A percentile compares a stretch with the other conserved stretches of the same genome.
Conservation (phyloP, 225 moss, liverwort and hornwort species). For the Bryum argenteum region DNA sequence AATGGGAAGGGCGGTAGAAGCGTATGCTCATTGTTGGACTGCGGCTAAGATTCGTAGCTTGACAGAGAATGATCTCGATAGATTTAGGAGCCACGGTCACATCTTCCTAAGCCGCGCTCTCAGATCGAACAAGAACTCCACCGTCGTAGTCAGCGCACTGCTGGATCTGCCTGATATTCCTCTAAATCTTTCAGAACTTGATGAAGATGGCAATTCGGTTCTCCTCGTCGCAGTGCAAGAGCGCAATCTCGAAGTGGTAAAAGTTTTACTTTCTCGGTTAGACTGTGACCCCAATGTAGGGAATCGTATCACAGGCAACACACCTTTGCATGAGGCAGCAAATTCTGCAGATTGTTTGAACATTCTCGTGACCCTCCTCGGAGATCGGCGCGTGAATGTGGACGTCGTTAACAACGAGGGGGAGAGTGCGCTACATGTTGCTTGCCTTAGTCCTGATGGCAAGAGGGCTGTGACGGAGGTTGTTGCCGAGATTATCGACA, state of each 20-base stretch:
- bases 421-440: not conserved
- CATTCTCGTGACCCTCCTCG: not conserved
- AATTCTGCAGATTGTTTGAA: not conserved
- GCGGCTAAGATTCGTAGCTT: not conserved
- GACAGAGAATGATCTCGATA: not conserved
- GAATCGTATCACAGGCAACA: not conserved
- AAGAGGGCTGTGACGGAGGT: not conserved
- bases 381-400: not conserved
- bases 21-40: too few relatives aligned
- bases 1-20: too few relatives aligned
- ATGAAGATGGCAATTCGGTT: not conserved
- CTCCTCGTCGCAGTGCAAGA: not conserved
- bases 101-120: conserved; percentile 1
- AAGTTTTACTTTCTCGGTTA: not conserved
- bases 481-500: not conserved
- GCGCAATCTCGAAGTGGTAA: not conserved
- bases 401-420: not conserved
- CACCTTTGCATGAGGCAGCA: conserved; percentile 8
- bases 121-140: not conserved
- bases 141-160: not conserved
- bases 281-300: not conserved
- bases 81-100: conserved; percentile 14
- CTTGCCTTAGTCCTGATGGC: not conserved
- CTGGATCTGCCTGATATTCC: conserved; percentile 18
- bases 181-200: not conserved